Evolutionary conservation across 441 rosid genomes (phyloP).

Genomic region (Erodium texanum): DNA sequence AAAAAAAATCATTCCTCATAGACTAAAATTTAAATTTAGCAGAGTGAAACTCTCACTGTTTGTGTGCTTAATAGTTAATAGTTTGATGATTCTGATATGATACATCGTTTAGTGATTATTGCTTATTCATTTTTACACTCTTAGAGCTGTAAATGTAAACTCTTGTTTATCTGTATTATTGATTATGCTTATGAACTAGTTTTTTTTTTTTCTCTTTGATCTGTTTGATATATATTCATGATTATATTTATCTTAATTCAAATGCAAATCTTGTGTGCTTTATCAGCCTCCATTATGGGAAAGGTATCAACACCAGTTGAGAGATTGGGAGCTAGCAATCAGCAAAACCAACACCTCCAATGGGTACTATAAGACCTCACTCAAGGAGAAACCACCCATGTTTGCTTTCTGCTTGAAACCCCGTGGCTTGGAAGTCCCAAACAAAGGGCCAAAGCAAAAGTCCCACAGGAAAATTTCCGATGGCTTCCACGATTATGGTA

Average conservation of each 20-base stretch:
- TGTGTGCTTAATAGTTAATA: background rate
- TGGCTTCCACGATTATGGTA: conserved; percentile 45
- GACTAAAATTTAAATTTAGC: background rate
- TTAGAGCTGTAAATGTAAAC: background rate
- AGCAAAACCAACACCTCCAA: conserved; percentile 33
- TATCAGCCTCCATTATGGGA: conserved; percentile 86
- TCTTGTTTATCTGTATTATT: background rate
- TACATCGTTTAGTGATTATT: background rate
- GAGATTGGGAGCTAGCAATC: conserved; percentile 65
- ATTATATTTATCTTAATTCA: background rate
- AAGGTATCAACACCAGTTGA: conserved; percentile 64
- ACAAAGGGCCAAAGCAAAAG: conserved; percentile 82
- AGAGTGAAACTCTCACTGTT: background rate
- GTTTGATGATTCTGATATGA: too few relatives aligned
- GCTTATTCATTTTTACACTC: background rate
- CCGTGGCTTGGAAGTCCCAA: conserved; percentile 82
- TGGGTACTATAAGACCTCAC: conserved; percentile 45
- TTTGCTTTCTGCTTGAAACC: conserved; percentile 97
- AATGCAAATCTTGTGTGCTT: conserved; percentile 12
- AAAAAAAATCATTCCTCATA: background rate
- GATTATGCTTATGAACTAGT: background rate
- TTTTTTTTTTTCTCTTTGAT: background rate
- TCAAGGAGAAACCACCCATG: conserved; percentile 70
- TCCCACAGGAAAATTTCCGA: conserved; percentile 66
- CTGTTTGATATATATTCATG: background rate